Base-by-base conservation (phyloP, 768 basidiomycete species). In the Polyporus arcularius region DNA sequence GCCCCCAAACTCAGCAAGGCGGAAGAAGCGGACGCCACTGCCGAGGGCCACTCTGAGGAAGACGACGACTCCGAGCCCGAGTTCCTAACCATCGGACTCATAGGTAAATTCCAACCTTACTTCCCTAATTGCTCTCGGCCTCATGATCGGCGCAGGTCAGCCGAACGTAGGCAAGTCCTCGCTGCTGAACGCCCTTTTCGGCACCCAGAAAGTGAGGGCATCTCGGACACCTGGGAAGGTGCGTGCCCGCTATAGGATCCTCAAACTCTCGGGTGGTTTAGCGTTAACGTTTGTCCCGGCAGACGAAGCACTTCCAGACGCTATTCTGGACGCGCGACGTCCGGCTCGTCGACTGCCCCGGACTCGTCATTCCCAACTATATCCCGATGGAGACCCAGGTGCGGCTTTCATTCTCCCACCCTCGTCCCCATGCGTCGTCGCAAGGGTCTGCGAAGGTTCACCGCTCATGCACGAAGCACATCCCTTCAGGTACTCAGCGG, bases 161-260 rank as follows among this genome's bases (percentile, higher is more conserved):
- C 96, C 96, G 14, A 98, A 98, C 71, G 94, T 96, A 42, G 96
- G 96, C 10, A 98, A 98, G 73, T 94, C 92, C 1, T 94, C 92
- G 0, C 76, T 97, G 4, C 75, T 98, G 54, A 98, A 98, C 70
- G 95, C 96, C 4, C 77, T 98, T 18, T 92, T 98, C 69, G 94
- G 92, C 31, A 74, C 78, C 21, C 82, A 79, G 50, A 88, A 84
- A 72, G 95, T 97, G 4, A 82, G 85, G 62, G 91, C 93, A 12
- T 94, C 91, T 0, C 85, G 86, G 59, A 94, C 90, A 0, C 92
- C 94, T 0, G 94, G 94, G 53, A 96, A 95, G 80, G 91, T 89
- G 45, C 52, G 63, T 52, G 18, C 54, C 32, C 1, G 43, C 43
- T 32, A 28, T 30, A 1, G 21, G 28, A 14, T 9, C 28, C 18